A percentile compares a stretch with the other conserved stretches of the same genome.
Conservation (phyloP, 805 yeast genomes). For the Candida ficus region DNA sequence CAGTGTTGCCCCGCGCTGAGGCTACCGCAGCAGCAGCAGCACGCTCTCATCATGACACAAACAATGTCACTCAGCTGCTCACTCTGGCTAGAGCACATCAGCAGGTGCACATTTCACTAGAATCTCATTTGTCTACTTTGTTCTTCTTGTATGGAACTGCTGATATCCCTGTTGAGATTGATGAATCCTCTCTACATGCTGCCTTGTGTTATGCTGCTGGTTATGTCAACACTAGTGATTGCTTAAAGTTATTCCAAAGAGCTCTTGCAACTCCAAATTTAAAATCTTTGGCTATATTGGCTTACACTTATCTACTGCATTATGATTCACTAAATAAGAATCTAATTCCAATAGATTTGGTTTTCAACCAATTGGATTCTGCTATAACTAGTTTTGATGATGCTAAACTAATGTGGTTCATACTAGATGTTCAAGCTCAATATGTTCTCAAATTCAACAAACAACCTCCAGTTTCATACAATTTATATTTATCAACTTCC, state of each 20-base stretch:
- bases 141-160: slow-evolving; percentile 13
- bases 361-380: slow-evolving; percentile 9
- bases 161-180: slow-evolving; percentile 7
- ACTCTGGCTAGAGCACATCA: slow-evolving; percentile 7
- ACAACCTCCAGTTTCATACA: slow-evolving; percentile 35
- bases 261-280: slow-evolving; percentile 3
- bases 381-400: slow-evolving; percentile 19
- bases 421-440: slow-evolving; percentile 41
- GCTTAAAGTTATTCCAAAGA: slow-evolving; percentile 8
- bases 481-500: slow-evolving; percentile 15
- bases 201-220: slow-evolving; percentile 9
- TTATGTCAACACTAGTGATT: slow-evolving; percentile 6
- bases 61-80: slow-evolving; percentile 8
- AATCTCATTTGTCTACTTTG: slow-evolving; percentile 9
- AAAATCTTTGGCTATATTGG: slow-evolving; percentile 9
- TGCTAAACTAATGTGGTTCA: slow-evolving; percentile 33
- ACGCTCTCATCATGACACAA: too few relatives aligned
- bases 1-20: too few relatives aligned
- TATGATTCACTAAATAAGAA: slow-evolving; percentile 4
- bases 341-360: slow-evolving; percentile 11
- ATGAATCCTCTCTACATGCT: slow-evolving; percentile 4
- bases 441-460: slow-evolving; percentile 35
- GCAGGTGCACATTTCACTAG: neutral
- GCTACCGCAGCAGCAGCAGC: too few relatives aligned
- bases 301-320: slow-evolving; percentile 8